A percentile compares a stretch with the other conserved stretches of the same genome.
These are phyloP conservation scores for Pelargonium cotyledonis DNA, from an alignment of 441 rosid genomes.

Conservation along the genomic window DNA sequence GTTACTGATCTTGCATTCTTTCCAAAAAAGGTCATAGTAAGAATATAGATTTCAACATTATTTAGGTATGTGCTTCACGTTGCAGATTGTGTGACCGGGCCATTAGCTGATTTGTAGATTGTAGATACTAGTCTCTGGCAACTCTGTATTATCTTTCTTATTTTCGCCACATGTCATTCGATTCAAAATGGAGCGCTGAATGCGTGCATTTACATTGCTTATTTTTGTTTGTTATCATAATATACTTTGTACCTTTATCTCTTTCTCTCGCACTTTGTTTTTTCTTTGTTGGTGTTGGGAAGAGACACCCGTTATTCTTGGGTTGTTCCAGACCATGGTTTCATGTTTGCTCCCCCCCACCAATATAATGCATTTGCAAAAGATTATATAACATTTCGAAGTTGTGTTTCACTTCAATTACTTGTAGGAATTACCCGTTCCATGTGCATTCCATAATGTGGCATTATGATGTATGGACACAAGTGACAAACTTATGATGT, in stretches of 20 bases:
- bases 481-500: neutral
- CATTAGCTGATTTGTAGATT: neutral
- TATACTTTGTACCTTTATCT: neutral
- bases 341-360: neutral
- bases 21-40: neutral
- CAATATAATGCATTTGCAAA: neutral
- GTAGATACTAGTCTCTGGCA: neutral
- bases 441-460: neutral
- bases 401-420: neutral
- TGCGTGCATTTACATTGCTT: too few relatives aligned
- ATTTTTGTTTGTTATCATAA: too few relatives aligned
- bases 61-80: neutral
- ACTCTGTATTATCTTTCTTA: neutral
- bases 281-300: neutral
- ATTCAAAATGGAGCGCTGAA: too few relatives aligned
- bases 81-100: neutral
- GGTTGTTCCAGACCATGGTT: neutral
- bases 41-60: neutral
- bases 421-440: neutral
- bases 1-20: neutral
- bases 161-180: neutral
- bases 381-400: neutral
- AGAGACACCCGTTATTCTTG: neutral
- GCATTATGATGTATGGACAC: conserved; percentile 6
- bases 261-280: neutral